A percentile compares a stretch with the other conserved stretches of the same genome.
These are phyloP conservation scores for Psilocybe cyanescens DNA, from an alignment of 768 basidiomycete species.

Conservation along the genomic window DNA sequence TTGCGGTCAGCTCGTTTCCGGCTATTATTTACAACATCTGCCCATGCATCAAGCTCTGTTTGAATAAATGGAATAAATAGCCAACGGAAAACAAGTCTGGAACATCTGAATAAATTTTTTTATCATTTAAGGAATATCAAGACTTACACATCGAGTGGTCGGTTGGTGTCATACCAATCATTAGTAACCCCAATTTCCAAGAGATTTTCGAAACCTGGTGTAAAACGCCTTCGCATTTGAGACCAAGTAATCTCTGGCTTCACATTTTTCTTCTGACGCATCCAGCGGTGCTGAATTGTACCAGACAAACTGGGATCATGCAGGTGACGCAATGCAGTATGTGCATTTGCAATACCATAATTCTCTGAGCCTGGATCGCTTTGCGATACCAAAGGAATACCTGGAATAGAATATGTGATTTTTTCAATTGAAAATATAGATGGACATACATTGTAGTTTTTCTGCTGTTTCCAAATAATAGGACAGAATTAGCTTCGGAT, in stretches of 20 bases:
- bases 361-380: constrained; percentile 49
- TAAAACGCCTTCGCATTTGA: constrained; percentile 30
- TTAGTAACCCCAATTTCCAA: constrained; percentile 32
- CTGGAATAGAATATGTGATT: constrained; percentile 17
- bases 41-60: constrained; percentile 3
- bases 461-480: constrained; percentile 34
- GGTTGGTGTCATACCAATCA: constrained; percentile 3
- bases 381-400: constrained; percentile 42
- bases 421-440: neutral
- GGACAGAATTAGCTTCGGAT: constrained; percentile 29
- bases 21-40: constrained; percentile 3
- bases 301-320: constrained; percentile 31
- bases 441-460: constrained; percentile 9
- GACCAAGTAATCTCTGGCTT: constrained; percentile 45
- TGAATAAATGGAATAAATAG: constrained; percentile 9
- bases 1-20: constrained; percentile 7
- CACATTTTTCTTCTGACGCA: constrained; percentile 36
- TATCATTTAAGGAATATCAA: neutral
- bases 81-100: constrained; percentile 6
- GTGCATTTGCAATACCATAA: constrained; percentile 45
- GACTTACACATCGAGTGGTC: constrained; percentile 5
- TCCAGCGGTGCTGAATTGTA: constrained; percentile 33
- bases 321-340: constrained; percentile 39
- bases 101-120: neutral
- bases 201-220: constrained; percentile 40